phyloP scores from a whole-genome alignment of 2,329 filamentous ascomycete genomes.

The Ascochyta lentis region DNA sequence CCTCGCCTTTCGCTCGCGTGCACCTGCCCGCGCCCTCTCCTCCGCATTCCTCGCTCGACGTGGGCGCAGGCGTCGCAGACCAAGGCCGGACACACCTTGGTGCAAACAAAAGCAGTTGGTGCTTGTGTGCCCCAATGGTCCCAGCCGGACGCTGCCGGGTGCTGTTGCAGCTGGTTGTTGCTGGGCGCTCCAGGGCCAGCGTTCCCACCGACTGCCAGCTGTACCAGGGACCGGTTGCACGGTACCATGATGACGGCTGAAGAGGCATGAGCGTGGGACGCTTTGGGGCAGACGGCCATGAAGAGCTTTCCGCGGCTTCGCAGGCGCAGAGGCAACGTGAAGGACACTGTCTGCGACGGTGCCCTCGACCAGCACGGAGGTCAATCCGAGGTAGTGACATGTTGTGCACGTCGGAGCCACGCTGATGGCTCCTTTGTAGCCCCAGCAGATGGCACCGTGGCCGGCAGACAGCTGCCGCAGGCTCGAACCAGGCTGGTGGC shows the following conservation, averaged over 20 bases:
- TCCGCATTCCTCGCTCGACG: slow-evolving; percentile 16
- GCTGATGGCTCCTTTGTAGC: slow-evolving; percentile 33
- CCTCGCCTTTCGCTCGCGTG: slow-evolving; percentile 19
- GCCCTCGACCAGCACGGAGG: slow-evolving; percentile 23
- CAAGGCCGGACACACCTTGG: slow-evolving; percentile 14
- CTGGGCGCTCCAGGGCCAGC: too few relatives aligned
- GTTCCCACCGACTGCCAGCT: slow-evolving; percentile 2
- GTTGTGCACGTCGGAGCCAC: slow-evolving; percentile 39
- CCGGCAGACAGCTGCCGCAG: slow-evolving; percentile 43
- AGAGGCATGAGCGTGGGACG: slow-evolving; percentile 22
- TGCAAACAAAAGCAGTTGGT: slow-evolving; percentile 9
- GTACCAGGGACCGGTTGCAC: slow-evolving; percentile 40
- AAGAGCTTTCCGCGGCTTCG: slow-evolving; percentile 25
- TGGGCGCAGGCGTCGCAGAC: slow-evolving; percentile 3
- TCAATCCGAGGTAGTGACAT: slow-evolving; percentile 34
- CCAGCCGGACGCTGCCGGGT: not conserved
- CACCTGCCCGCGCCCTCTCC: slow-evolving; percentile 7
- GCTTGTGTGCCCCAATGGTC: not conserved
- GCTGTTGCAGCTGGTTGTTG: too few relatives aligned
- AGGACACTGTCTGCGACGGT: slow-evolving; percentile 18
- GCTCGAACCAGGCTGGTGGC: slow-evolving; percentile 45
- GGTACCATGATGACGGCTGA: slow-evolving; percentile 36
- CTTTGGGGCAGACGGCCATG: slow-evolving; percentile 25
- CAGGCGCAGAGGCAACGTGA: slow-evolving; percentile 28
- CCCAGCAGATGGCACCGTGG: slow-evolving; percentile 34